A percentile compares a stretch with the other conserved stretches of the same genome.
phyloP scores from a whole-genome alignment of 139 green algal genomes.

The Asterochloris sp. region DNA sequence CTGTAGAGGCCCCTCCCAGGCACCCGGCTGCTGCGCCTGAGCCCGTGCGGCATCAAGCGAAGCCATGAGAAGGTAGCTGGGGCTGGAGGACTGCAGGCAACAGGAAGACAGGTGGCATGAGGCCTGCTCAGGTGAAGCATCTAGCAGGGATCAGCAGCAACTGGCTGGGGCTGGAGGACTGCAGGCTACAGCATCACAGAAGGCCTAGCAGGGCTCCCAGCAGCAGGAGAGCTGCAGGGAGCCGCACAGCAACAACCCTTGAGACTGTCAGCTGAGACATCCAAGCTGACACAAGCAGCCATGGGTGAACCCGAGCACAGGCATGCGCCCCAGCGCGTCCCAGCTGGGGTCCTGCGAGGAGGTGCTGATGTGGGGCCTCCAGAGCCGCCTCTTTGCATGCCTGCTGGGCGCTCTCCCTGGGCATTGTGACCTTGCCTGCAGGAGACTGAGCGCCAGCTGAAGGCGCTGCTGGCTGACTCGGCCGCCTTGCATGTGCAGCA shows the following conservation, averaged over 20 bases:
- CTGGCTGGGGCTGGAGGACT: constrained; percentile 84
- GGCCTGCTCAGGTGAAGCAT: constrained; percentile 63
- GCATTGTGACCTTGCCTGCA: constrained; percentile 37
- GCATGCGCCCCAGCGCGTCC: too few species aligned
- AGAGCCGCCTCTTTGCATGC: too few species aligned
- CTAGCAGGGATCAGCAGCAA: constrained; percentile 86
- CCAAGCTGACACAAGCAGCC: too few species aligned
- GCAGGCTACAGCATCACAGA: constrained; percentile 7
- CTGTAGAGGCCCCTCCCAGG: constrained; percentile 25
- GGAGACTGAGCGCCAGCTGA: constrained; percentile 34
- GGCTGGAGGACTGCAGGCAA: constrained; percentile 60
- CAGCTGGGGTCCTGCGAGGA: too few species aligned
- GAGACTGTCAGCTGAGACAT: too few species aligned
- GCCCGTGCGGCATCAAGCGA: constrained; percentile 84
- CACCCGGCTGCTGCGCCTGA: constrained; percentile 23
- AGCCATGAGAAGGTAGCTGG: constrained; percentile 88
- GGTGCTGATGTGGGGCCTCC: too few species aligned
- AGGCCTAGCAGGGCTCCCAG: too few species aligned
- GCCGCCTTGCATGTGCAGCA: constrained; percentile 72
- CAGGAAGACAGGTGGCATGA: not conserved
- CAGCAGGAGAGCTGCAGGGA: not conserved
- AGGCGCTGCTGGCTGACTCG: constrained; percentile 12
- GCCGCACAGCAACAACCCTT: not conserved
- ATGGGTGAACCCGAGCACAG: too few species aligned
- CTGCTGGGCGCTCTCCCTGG: not conserved